Base-by-base conservation (phyloP, 1,284 basidiomycete genomes). In the Mixia osmundae region DNA sequence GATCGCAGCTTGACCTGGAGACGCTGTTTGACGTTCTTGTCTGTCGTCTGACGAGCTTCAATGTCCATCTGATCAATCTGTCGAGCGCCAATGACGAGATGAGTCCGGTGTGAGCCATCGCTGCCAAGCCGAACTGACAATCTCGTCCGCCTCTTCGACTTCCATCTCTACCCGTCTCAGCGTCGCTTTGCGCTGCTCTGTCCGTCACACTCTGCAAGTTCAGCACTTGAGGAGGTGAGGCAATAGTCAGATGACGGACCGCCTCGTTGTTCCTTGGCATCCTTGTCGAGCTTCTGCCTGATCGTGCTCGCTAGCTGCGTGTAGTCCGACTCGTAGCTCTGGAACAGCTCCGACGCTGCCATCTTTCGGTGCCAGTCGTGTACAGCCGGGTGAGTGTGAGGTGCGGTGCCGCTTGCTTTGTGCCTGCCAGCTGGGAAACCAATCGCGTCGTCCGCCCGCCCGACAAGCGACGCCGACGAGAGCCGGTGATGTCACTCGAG, bases 31-130 rank as follows among this genome's bases (percentile, higher is more conserved):
- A 85, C 64, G 22, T 35, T 19, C 24, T 76, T 76, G 50, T 78
- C 72, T 0, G 87, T 85, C 55, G 95, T 87, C 9, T 78, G 76
- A 52, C 87, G 83, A n/a, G 91, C 74, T 61, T 99, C 91, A 43
- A 97, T 77, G 58, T 95, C 87, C 89, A 99, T 95, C 68, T 99
- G 91, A 24, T 80, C 82, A 46, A 91, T 68, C 83, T 89, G 48
- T 14, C 15, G 20, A 25, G 8, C 9, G 9, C 2, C 14, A 8
- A 2, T 4, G 19, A 3, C 2, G 3, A 24, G 16, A 4, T 25
- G 15, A 9, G 29, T 7, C 10, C 14, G 24, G 15, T 14, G 14
- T 24, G 10, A 25, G 15, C 8, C 30, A n/a, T 4, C 16, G 15
- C 30, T 6, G 30, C 6, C 20, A 8, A 18, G 34, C 21, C 18